phyloP scores from a whole-genome alignment of 208 protist species.

The Trypanosoma congolense region DNA sequence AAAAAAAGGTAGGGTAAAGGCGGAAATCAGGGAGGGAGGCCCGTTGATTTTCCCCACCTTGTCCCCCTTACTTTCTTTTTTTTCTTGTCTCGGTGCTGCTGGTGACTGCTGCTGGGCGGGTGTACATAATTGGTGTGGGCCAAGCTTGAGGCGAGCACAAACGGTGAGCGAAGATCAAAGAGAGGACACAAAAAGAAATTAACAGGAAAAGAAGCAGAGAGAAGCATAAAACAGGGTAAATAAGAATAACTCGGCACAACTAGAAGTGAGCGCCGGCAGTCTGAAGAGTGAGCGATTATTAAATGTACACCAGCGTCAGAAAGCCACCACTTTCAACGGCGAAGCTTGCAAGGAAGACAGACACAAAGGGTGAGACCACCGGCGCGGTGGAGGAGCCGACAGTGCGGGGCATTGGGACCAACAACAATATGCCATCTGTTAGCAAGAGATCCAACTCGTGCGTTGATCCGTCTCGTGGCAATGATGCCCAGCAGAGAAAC shows the following conservation, averaged over 20 bases:
- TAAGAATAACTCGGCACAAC: not conserved
- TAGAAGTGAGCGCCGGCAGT: too few relatives aligned
- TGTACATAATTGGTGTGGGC: too few relatives aligned
- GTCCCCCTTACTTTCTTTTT: too few relatives aligned
- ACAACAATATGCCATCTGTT: conserved; percentile 3
- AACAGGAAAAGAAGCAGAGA: not conserved
- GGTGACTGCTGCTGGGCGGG: too few relatives aligned
- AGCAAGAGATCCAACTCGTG: conserved; percentile 2
- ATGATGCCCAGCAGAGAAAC: not conserved
- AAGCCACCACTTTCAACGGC: conserved; percentile 17
- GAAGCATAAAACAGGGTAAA: not conserved
- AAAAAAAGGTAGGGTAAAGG: too few relatives aligned
- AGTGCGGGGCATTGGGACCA: not conserved
- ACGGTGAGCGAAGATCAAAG: too few relatives aligned
- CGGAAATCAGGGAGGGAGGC: too few relatives aligned
- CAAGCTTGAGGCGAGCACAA: too few relatives aligned
- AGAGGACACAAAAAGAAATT: not conserved
- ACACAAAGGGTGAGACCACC: conserved; percentile 1
- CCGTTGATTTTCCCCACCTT: too few relatives aligned
- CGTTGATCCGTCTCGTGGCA: not conserved
- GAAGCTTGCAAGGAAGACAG: not conserved
- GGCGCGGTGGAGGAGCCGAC: not conserved
- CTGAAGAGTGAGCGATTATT: not conserved
- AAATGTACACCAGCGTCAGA: conserved; percentile 20
- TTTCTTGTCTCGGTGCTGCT: too few relatives aligned